A percentile compares a stretch with the other conserved stretches of the same genome.
These are phyloP conservation scores for Skeletonema tropicum DNA, from an alignment of 108 stramenopile genomes.

Conservation along the genomic window DNA sequence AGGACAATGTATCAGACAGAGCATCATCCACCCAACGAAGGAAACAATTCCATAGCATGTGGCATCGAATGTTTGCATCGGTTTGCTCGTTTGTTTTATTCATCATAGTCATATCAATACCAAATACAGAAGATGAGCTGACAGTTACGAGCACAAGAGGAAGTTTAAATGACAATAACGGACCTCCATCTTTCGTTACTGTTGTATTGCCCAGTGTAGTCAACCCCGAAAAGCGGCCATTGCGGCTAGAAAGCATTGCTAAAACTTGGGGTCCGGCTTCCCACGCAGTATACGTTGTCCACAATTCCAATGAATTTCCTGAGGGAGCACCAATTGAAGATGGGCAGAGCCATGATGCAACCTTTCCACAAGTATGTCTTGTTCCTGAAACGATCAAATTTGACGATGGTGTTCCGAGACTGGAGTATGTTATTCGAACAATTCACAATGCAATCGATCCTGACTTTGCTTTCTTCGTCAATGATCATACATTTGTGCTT, in stretches of 20 bases:
- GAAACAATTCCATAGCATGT: conserved; percentile 33
- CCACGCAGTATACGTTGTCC: conserved; percentile 74
- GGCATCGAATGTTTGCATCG: conserved; percentile 25
- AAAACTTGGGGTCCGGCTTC: conserved; percentile 84
- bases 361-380: conserved; percentile 73
- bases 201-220: conserved; percentile 81
- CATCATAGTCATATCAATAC: conserved; percentile 7
- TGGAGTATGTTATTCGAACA: conserved; percentile 72
- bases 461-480: conserved; percentile 90
- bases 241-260: conserved; percentile 70
- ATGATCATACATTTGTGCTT: conserved; percentile 91
- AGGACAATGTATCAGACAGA: background rate
- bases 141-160: background rate
- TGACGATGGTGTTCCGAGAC: conserved; percentile 72
- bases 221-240: conserved; percentile 62
- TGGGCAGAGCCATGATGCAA: conserved; percentile 30
- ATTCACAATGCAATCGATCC: conserved; percentile 69
- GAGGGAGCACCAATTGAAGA: conserved; percentile 41
- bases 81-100: conserved; percentile 18
- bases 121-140: conserved; percentile 9
- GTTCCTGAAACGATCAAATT: conserved; percentile 63
- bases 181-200: conserved; percentile 66
- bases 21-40: background rate
- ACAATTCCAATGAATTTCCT: conserved; percentile 66
- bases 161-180: background rate